Evolutionary conservation across 176 grass and related monocot genomes (phyloP).

Genomic region (Eleusine coracana): DNA sequence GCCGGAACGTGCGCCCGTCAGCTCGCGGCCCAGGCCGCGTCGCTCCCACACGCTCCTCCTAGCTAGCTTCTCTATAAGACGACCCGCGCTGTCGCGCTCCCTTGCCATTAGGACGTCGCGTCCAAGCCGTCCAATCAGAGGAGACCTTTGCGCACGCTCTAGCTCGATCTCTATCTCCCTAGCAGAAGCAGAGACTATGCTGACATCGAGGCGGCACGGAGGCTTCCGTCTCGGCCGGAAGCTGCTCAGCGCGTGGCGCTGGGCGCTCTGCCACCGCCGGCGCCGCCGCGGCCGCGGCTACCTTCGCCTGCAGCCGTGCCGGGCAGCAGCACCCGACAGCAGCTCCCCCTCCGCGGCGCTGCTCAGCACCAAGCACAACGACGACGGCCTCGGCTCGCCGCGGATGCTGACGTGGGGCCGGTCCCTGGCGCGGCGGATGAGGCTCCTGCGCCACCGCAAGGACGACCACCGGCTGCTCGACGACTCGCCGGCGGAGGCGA

Average conservation of each 20-base stretch:
- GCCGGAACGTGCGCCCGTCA: not conserved
- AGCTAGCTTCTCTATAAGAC: not conserved
- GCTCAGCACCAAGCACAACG: not conserved
- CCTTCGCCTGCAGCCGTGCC: slow-evolving; percentile 44
- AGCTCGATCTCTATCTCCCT: not conserved
- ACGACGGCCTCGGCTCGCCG: not conserved
- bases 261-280: slow-evolving; percentile 50
- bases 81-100: slow-evolving; percentile 3
- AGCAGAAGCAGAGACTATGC: too few species aligned
- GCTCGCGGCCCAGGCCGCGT: slow-evolving; percentile 15
- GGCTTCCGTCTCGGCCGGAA: slow-evolving; percentile 88
- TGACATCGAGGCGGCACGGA: slow-evolving; percentile 40
- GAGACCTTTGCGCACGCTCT: not conserved
- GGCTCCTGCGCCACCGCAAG: slow-evolving; percentile 3
- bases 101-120: slow-evolving; percentile 11
- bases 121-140: not conserved
- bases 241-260: slow-evolving; percentile 59
- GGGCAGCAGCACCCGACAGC: not conserved
- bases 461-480: slow-evolving; percentile 27
- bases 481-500: slow-evolving; percentile 9
- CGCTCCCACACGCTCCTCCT: slow-evolving; percentile 2
- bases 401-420: slow-evolving; percentile 52
- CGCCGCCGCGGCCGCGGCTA: slow-evolving; percentile 44
- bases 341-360: not conserved
- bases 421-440: slow-evolving; percentile 54